Conservation (phyloP, 2,329 filamentous ascomycete genomes). For the Dothistroma pini region DNA sequence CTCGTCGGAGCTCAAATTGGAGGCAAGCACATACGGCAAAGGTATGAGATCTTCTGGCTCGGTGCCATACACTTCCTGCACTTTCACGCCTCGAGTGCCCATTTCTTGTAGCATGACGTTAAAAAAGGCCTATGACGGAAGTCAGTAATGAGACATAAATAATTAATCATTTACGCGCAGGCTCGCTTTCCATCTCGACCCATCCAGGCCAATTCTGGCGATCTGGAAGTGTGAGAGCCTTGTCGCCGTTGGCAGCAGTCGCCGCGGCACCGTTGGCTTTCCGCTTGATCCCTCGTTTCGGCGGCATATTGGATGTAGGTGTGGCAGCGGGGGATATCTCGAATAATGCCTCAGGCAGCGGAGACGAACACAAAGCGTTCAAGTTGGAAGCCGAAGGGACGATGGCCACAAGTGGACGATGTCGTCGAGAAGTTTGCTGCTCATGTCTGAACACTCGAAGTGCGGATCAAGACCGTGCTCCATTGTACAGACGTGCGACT, state of each 20-base stretch:
- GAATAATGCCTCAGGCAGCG: not conserved
- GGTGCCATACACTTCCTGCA: conserved; percentile 72
- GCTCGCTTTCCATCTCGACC: conserved; percentile 86
- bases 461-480: not conserved
- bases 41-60: conserved; percentile 62
- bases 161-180: conserved; percentile 51
- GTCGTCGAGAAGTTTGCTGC: not conserved
- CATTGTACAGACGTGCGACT: not conserved
- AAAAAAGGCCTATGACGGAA: conserved; percentile 67
- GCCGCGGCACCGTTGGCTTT: conserved; percentile 42
- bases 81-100: conserved; percentile 67
- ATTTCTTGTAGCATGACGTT: conserved; percentile 77
- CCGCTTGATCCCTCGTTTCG: conserved; percentile 25
- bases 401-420: conserved; percentile 10
- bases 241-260: conserved; percentile 27
- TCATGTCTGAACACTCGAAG: not conserved
- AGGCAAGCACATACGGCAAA: conserved; percentile 44
- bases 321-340: not conserved
- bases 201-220: conserved; percentile 65
- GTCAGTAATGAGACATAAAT: not conserved
- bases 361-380: not conserved
- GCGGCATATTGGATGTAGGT: conserved; percentile 20
- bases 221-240: conserved; percentile 42
- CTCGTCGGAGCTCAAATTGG: not conserved
- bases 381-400: conserved; percentile 9